A percentile compares a stretch with the other conserved stretches of the same genome.
These are phyloP conservation scores for Hanseniaspora taiwanica DNA, from an alignment of 805 yeast species.

Conservation along the genomic window DNA sequence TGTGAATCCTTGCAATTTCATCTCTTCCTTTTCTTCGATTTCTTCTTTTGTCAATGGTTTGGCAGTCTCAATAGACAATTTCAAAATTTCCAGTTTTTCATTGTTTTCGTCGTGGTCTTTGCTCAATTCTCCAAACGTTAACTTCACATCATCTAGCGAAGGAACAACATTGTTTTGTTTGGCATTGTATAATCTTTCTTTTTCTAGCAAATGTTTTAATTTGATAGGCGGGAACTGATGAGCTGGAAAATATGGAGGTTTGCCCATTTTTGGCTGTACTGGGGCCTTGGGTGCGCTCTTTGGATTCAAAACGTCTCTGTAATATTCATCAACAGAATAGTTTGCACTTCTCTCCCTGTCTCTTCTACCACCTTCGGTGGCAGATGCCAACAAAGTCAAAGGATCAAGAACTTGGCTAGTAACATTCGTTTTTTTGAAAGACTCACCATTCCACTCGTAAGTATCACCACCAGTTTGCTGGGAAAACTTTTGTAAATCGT, in stretches of 20 bases:
- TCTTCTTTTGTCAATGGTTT: constrained; percentile 78
- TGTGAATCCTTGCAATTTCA: constrained; percentile 59
- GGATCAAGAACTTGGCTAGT: constrained; percentile 37
- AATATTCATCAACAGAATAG: constrained; percentile 78
- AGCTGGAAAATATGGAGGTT: constrained; percentile 68
- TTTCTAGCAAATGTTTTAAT: constrained; percentile 60
- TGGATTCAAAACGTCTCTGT: constrained; percentile 64
- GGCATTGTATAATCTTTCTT: constrained; percentile 66
- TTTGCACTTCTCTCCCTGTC: constrained; percentile 76
- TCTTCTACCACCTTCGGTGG: constrained; percentile 33
- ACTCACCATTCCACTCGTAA: constrained; percentile 81
- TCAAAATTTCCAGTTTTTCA: constrained; percentile 44
- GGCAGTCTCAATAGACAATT: constrained; percentile 61
- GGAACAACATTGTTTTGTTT: constrained; percentile 59
- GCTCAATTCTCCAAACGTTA: constrained; percentile 23
- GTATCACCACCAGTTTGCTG: constrained; percentile 41
- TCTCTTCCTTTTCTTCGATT: constrained; percentile 25
- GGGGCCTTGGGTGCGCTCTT: constrained; percentile 38
- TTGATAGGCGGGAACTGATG: constrained; percentile 85
- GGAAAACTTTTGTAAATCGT: constrained; percentile 64
- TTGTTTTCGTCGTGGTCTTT: constrained; percentile 32
- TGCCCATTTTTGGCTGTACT: constrained; percentile 71
- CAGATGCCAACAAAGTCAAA: constrained; percentile 42
- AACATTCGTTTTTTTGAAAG: constrained; percentile 52
- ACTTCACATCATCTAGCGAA: constrained; percentile 39